Percentiles rank a stretch among this genome's conserved stretches.
These are phyloP conservation scores for Vitrella brassicaformis DNA, from an alignment of 73 alveolate genomes.

Conservation along the genomic window DNA sequence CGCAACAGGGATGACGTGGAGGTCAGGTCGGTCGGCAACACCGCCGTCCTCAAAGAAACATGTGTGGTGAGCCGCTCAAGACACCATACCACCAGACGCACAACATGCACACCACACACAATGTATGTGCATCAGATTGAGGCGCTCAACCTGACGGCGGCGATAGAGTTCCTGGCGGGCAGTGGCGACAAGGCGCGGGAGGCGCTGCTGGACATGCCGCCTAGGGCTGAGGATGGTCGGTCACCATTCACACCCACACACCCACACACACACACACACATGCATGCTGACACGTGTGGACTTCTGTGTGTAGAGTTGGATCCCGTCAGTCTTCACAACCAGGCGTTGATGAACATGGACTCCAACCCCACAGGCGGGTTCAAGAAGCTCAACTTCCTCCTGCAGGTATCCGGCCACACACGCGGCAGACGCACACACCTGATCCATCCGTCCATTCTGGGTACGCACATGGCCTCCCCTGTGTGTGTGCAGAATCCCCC, in stretches of 20 bases:
- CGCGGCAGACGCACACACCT: neutral
- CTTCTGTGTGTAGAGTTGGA: constrained; percentile 64
- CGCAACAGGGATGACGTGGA: constrained; percentile 83
- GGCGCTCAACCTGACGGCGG: constrained; percentile 91
- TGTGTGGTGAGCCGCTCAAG: too few species aligned
- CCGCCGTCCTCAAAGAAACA: constrained; percentile 87
- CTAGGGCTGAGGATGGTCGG: constrained; percentile 82
- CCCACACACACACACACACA: neutral
- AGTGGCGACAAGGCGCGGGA: constrained; percentile 86
- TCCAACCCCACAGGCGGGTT: constrained; percentile 92
- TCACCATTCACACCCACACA: neutral
- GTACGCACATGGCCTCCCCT: neutral
- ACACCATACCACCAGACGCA: too few species aligned
- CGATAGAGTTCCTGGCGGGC: constrained; percentile 79
- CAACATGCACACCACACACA: too few species aligned
- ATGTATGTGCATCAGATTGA: too few species aligned
- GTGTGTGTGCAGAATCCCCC: constrained; percentile 61
- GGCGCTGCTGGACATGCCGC: constrained; percentile 98
- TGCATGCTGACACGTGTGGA: neutral
- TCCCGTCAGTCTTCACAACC: constrained; percentile 95
- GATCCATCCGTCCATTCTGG: neutral
- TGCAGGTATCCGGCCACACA: constrained; percentile 2
- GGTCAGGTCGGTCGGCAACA: constrained; percentile 92
- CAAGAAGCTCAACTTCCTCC: constrained; percentile 71
- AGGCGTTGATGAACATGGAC: constrained; percentile 91